Evolutionary conservation across 2,329 filamentous ascomycete species (phyloP).

Genomic region (Alternaria atra): DNA sequence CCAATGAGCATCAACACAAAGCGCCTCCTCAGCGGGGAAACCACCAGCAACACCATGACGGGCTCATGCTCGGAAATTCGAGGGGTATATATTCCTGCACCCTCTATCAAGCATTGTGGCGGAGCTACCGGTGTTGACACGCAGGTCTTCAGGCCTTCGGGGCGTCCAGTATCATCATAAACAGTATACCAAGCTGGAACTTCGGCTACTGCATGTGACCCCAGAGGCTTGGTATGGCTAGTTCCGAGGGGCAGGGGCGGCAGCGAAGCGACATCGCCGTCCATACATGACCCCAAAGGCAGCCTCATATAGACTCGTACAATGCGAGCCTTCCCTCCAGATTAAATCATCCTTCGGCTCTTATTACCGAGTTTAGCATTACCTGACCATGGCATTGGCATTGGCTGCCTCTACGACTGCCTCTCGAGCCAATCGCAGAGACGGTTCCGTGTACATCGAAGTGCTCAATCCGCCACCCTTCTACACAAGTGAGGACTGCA

Average conservation of each 20-base stretch:
- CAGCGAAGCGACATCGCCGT: slow-evolving; percentile 9
- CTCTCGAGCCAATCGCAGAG: slow-evolving; percentile 19
- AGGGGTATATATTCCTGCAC: not conserved
- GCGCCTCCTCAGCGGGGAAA: slow-evolving; percentile 4
- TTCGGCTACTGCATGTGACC: slow-evolving; percentile 5
- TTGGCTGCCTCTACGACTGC: slow-evolving; percentile 13
- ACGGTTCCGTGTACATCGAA: slow-evolving; percentile 30
- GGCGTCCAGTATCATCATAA: not conserved
- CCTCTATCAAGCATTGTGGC: not conserved
- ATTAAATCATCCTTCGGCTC: not conserved
- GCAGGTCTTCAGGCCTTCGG: not conserved
- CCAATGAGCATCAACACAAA: slow-evolving; percentile 22
- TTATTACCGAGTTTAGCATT: not conserved
- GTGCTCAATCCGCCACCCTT: slow-evolving; percentile 18
- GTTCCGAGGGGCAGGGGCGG: slow-evolving; percentile 12
- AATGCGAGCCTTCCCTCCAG: not conserved
- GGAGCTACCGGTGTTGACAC: not conserved
- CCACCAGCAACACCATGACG: slow-evolving; percentile 5
- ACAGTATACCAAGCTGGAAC: slow-evolving; percentile 10
- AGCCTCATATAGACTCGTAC: not conserved
- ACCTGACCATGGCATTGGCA: slow-evolving; percentile 18
- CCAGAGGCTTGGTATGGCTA: slow-evolving; percentile 12
- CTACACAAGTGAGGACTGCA: slow-evolving; percentile 32
- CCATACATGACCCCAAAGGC: not conserved
- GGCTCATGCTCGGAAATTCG: not conserved